Conservation (phyloP, 2,329 filamentous ascomycete genomes). For the Setomelanomma holmii region DNA sequence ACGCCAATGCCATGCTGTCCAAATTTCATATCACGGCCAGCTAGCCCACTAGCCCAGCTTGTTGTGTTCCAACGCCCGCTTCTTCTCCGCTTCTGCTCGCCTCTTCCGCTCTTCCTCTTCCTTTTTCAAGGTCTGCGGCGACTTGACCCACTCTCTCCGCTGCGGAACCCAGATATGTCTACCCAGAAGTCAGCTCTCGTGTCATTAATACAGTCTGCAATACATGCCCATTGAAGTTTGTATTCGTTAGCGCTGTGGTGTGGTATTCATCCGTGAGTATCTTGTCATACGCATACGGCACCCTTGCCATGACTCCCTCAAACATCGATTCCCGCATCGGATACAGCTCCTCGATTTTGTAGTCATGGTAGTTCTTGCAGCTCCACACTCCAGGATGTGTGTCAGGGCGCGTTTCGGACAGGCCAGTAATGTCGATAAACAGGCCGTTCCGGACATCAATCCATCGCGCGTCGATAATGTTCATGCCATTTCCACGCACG, state of each 20-base stretch:
- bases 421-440: slow-evolving; percentile 83
- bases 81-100: slow-evolving; percentile 17
- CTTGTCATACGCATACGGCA: slow-evolving; percentile 73
- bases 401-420: slow-evolving; percentile 70
- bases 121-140: slow-evolving; percentile 20
- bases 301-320: slow-evolving; percentile 73
- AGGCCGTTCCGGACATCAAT: slow-evolving; percentile 78
- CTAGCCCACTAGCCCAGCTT: slow-evolving; percentile 27
- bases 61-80: slow-evolving; percentile 16
- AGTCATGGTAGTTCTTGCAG: slow-evolving; percentile 82
- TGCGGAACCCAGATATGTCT: slow-evolving; percentile 69
- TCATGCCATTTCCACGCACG: slow-evolving; percentile 70
- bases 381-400: slow-evolving; percentile 70
- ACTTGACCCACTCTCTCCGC: slow-evolving; percentile 66
- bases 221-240: slow-evolving; percentile 66
- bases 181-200: slow-evolving; percentile 9
- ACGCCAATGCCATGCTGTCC: neutral
- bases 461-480: slow-evolving; percentile 86
- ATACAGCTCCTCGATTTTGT: slow-evolving; percentile 74
- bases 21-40: slow-evolving; percentile 17
- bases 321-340: slow-evolving; percentile 77
- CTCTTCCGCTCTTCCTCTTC: slow-evolving; percentile 21
- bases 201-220: neutral
- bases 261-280: slow-evolving; percentile 72
- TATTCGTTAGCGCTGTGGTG: slow-evolving; percentile 65